phyloP scores from a whole-genome alignment of 495 filamentous ascomycete species.

The Tuber calosporum region DNA sequence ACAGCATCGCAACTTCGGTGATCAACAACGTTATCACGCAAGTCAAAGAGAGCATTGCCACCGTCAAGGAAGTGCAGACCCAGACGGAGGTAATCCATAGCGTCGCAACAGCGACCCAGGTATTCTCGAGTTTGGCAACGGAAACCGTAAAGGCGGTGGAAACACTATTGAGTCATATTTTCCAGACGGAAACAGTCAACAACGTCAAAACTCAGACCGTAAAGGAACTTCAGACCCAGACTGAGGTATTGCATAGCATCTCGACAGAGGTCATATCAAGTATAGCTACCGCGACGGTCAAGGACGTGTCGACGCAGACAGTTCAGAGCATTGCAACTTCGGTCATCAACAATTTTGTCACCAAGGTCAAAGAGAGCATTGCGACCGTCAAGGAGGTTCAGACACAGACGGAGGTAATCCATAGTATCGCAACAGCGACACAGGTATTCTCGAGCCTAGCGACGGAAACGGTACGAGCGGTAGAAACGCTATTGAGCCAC shows the following conservation, averaged over 20 bases:
- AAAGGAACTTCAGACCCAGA: constrained; percentile 9
- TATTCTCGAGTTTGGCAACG: constrained; percentile 14
- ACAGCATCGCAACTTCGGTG: constrained; percentile 12
- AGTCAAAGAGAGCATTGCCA: constrained; percentile 21
- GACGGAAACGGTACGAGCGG: constrained; percentile 13
- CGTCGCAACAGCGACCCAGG: constrained; percentile 23
- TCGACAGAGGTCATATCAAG: constrained; percentile 12
- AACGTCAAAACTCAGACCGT: constrained; percentile 11
- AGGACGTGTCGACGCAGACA: constrained; percentile 5
- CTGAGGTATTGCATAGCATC: neutral
- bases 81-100: constrained; percentile 23
- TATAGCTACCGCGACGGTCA: constrained; percentile 20
- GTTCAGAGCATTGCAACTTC: constrained; percentile 17
- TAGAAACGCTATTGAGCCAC: constrained; percentile 1
- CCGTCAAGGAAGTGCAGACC: constrained; percentile 16
- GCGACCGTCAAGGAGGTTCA: constrained; percentile 18
- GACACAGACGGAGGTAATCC: constrained; percentile 19
- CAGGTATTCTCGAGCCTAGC: constrained; percentile 14
- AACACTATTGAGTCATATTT: neutral
- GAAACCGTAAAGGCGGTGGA: constrained; percentile 7
- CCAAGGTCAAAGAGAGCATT: constrained; percentile 11
- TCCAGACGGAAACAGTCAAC: constrained; percentile 14
- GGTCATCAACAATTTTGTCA: constrained; percentile 17
- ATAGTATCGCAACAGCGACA: constrained; percentile 12
- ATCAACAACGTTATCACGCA: constrained; percentile 10